Percentiles rank a stretch among this genome's conserved stretches.
Evolutionary conservation across 2,329 filamentous ascomycete genomes (phyloP).

Genomic region (Monilinia fructigena): DNA sequence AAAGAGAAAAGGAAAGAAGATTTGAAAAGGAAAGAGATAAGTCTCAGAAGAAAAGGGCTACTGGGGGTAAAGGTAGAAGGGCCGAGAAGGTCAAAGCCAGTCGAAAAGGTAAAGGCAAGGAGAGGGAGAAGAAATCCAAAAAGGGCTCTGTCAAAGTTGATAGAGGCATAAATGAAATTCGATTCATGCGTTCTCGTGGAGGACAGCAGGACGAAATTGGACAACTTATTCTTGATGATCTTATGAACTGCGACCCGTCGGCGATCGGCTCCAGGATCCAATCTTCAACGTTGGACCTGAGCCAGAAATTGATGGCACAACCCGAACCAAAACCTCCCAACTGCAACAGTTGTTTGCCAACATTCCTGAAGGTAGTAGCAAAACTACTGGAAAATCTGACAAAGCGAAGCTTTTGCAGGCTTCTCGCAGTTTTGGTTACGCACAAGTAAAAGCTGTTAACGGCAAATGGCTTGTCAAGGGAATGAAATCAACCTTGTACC

Average conservation of each 20-base stretch:
- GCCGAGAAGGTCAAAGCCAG: conserved; percentile 16
- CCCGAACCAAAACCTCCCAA: conserved; percentile 31
- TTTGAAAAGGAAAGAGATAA: conserved; percentile 31
- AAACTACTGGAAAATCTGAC: conserved; percentile 36
- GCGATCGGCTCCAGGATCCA: conserved; percentile 31
- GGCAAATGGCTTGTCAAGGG: conserved; percentile 48
- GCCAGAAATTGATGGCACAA: conserved; percentile 26
- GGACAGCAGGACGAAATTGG: conserved; percentile 28
- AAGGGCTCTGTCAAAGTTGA: conserved; percentile 22
- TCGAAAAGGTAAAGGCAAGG: conserved; percentile 25
- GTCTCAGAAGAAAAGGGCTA: conserved; percentile 28
- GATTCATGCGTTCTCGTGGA: not conserved
- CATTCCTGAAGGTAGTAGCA: conserved; percentile 32
- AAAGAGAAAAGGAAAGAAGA: conserved; percentile 22
- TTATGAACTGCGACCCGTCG: conserved; percentile 31
- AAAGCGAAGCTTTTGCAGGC: conserved; percentile 43
- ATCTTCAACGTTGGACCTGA: conserved; percentile 29
- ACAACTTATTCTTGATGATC: conserved; percentile 30
- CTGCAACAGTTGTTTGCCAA: conserved; percentile 34
- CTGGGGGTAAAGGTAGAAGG: conserved; percentile 3
- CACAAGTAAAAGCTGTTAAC: conserved; percentile 38
- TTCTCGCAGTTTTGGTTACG: conserved; percentile 45
- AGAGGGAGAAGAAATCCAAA: conserved; percentile 10
- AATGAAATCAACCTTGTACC: conserved; percentile 47
- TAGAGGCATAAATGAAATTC: conserved; percentile 1